A percentile compares a stretch with the other conserved stretches of the same genome.
phyloP scores from a whole-genome alignment of 768 basidiomycete species.

The Podaxis rugospora region DNA sequence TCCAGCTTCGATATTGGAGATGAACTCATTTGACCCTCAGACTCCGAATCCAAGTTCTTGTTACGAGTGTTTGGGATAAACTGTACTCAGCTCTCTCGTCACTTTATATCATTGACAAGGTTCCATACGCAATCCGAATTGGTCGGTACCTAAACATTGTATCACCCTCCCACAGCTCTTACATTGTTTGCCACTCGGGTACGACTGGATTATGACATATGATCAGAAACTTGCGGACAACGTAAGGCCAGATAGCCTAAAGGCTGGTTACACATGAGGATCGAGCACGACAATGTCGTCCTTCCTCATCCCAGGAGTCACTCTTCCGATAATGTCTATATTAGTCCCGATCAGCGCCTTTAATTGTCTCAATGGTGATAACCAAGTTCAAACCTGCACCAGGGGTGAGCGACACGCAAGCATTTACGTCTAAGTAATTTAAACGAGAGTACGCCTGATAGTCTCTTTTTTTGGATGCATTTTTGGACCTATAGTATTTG shows the following conservation, averaged over 20 bases:
- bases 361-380: background rate
- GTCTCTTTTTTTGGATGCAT: background rate
- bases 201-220: background rate
- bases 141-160: background rate
- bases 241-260: background rate
- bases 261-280: background rate
- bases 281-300: background rate
- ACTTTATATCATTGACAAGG: no score
- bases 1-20: background rate
- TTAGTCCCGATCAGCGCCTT: background rate
- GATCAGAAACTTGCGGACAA: background rate
- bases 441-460: background rate
- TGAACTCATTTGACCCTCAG: background rate
- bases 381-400: background rate
- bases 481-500: background rate
- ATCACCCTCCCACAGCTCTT: background rate
- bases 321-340: background rate
- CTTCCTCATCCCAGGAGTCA: background rate
- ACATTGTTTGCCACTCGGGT: background rate
- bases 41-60: background rate
- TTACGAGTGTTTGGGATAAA: no score
- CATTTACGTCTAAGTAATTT: background rate
- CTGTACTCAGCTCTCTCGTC: no score
- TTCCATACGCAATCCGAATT: no score
- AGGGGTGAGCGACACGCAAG: no score